Conservation (phyloP, 1,139 yeast genomes). For the Candida albicans region DNA sequence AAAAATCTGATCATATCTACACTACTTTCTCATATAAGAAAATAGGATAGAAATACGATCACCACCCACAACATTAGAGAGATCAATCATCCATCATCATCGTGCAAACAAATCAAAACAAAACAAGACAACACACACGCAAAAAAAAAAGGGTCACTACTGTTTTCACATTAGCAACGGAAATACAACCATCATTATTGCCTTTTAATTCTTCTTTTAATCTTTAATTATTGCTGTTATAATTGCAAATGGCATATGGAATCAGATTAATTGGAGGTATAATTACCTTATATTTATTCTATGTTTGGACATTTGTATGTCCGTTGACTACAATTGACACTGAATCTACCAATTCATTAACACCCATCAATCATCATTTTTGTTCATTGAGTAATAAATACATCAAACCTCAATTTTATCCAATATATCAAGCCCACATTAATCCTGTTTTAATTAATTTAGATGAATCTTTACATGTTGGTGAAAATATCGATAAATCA, state of each 20-base stretch:
- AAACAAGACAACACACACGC: too few relatives aligned
- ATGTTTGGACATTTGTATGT: conserved; percentile 16
- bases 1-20: too few relatives aligned
- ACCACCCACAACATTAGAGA: too few relatives aligned
- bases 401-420: conserved; percentile 14
- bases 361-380: conserved; percentile 17
- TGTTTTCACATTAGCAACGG: background rate
- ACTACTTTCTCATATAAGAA: too few relatives aligned
- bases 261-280: conserved; percentile 6
- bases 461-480: conserved; percentile 9
- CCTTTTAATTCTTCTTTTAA: too few relatives aligned
- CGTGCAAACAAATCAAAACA: too few relatives aligned
- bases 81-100: too few relatives aligned
- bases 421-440: conserved; percentile 11
- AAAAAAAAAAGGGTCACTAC: too few relatives aligned
- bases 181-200: conserved; percentile 1
- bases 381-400: conserved; percentile 12
- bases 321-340: conserved; percentile 10
- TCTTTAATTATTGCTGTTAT: too few relatives aligned
- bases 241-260: conserved; percentile 3
- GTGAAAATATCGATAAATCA: conserved; percentile 4
- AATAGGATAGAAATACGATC: too few relatives aligned
- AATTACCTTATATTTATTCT: conserved; percentile 9
- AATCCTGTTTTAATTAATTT: conserved; percentile 9
- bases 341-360: conserved; percentile 1